These are phyloP conservation scores for Perilla frutescens DNA, from an alignment of 257 asterid species.

Conservation along the genomic window DNA sequence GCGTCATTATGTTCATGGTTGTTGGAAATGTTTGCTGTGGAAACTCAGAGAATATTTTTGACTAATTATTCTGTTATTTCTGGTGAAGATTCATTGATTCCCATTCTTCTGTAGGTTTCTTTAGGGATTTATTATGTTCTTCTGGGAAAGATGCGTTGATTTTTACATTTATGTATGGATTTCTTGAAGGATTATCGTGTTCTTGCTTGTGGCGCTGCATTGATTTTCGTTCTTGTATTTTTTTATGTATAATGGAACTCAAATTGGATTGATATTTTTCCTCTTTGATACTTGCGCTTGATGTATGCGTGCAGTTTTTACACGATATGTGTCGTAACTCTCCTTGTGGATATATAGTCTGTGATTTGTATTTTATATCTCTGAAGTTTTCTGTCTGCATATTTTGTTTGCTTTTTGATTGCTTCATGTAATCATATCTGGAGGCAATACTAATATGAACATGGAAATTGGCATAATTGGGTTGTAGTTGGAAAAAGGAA, in stretches of 20 bases:
- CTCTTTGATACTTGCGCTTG: background rate
- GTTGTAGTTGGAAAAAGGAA: background rate
- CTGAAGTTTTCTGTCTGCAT: constrained; percentile 5
- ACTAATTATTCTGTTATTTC: background rate
- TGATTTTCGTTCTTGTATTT: background rate
- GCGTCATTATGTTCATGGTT: background rate
- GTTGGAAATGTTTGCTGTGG: background rate
- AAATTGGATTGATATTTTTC: constrained; percentile 13
- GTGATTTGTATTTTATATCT: background rate
- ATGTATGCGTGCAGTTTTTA: constrained; percentile 5
- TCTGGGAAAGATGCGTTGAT: background rate
- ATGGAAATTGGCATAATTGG: constrained; percentile 12
- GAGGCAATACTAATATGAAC: background rate
- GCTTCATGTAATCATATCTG: background rate
- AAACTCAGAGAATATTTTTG: background rate
- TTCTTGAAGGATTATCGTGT: background rate
- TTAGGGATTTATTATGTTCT: too few species aligned
- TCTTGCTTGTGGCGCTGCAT: background rate
- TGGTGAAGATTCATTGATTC: background rate
- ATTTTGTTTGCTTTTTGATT: background rate
- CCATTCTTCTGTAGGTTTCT: background rate
- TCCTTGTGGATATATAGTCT: background rate
- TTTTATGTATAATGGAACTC: constrained; percentile 2
- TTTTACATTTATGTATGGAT: background rate
- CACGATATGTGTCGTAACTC: background rate